Conservation (phyloP, 2,329 filamentous ascomycete species). For the Coniochaeta hoffmannii region DNA sequence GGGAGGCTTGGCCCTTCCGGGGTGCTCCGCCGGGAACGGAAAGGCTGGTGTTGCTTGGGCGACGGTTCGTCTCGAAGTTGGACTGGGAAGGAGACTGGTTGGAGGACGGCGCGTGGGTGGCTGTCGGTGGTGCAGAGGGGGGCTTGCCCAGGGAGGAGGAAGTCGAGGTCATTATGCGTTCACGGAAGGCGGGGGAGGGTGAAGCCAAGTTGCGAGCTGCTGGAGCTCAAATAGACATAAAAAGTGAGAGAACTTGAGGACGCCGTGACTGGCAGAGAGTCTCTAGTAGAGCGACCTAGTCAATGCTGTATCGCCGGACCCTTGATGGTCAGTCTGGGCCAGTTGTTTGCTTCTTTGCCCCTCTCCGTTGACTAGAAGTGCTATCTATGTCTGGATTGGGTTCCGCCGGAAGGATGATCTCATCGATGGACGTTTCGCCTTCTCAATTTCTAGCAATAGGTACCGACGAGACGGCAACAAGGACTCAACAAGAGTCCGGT, state of each 20-base stretch:
- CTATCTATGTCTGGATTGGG: background rate
- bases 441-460: background rate
- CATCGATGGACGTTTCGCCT: background rate
- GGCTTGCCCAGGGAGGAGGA: slow-evolving; percentile 42
- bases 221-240: background rate
- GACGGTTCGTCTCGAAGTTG: slow-evolving; percentile 43
- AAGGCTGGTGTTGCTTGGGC: slow-evolving; percentile 29
- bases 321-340: background rate
- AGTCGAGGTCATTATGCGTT: slow-evolving; percentile 23
- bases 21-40: slow-evolving; percentile 38
- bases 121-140: slow-evolving; percentile 31
- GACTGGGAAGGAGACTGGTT: slow-evolving; percentile 34
- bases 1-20: slow-evolving; percentile 67
- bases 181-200: background rate
- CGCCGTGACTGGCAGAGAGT: background rate
- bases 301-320: background rate
- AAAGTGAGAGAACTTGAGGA: background rate
- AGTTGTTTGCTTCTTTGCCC: background rate
- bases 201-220: background rate
- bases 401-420: background rate
- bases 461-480: too few species aligned
- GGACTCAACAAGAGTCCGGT: too few species aligned
- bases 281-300: background rate
- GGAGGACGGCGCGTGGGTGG: slow-evolving; percentile 31
- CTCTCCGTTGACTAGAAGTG: background rate